phyloP scores from a whole-genome alignment of 2,329 filamentous ascomycete species.

The Claviceps fusiformis region DNA sequence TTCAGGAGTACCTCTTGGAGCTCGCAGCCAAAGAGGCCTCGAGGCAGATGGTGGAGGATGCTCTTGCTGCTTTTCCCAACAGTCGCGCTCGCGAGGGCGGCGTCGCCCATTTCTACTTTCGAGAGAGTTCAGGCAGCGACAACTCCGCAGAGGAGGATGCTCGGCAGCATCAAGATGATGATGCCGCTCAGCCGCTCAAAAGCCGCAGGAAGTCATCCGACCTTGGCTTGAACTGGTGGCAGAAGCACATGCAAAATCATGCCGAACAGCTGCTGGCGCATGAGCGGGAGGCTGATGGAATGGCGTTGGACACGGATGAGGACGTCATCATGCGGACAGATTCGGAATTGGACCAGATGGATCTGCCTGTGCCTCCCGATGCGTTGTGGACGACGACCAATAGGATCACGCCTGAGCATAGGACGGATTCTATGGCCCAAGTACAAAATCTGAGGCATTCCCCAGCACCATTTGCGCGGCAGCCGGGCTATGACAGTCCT shows the following conservation, averaged over 20 bases:
- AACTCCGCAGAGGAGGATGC: slow-evolving; percentile 24
- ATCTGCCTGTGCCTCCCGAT: slow-evolving; percentile 25
- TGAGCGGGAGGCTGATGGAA: slow-evolving; percentile 21
- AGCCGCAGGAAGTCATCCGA: slow-evolving; percentile 46
- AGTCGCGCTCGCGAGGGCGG: slow-evolving; percentile 56
- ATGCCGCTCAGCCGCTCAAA: slow-evolving; percentile 13
- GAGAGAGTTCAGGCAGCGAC: slow-evolving; percentile 48
- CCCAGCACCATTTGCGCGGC: slow-evolving; percentile 13
- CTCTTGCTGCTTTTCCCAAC: slow-evolving; percentile 63
- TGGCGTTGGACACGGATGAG: slow-evolving; percentile 15
- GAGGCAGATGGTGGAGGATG: slow-evolving; percentile 64
- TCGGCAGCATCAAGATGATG: slow-evolving; percentile 18
- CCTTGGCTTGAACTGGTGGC: slow-evolving; percentile 55
- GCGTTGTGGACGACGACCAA: slow-evolving; percentile 28
- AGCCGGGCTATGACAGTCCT: slow-evolving; percentile 6
- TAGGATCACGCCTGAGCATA: slow-evolving; percentile 14
- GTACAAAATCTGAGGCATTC: slow-evolving; percentile 10
- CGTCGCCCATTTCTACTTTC: slow-evolving; percentile 57
- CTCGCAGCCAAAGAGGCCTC: slow-evolving; percentile 70
- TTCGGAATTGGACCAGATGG: slow-evolving; percentile 30
- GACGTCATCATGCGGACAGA: slow-evolving; percentile 21
- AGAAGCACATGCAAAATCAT: slow-evolving; percentile 69
- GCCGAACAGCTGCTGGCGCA: slow-evolving; percentile 49
- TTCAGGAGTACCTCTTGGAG: slow-evolving; percentile 63
- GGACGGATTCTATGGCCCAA: slow-evolving; percentile 15